Conservation (phyloP, 139 green algal species). For the Micractinium conductrix region DNA sequence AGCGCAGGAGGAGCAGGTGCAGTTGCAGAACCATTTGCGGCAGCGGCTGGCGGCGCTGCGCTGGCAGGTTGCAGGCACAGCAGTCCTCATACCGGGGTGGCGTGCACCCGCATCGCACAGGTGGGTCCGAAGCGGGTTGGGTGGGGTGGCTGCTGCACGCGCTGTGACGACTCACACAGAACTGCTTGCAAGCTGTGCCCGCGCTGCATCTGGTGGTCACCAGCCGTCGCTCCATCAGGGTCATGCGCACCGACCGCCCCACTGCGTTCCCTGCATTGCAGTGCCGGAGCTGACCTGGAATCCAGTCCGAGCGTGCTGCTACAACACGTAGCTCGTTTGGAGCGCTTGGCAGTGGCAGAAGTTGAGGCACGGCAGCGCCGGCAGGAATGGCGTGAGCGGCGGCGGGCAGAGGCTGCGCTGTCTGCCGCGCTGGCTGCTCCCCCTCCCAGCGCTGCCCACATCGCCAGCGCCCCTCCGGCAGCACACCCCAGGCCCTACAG, state of each 20-base stretch:
- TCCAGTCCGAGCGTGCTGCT: background rate
- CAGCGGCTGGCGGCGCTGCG: conserved; percentile 20
- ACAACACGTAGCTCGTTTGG: too few relatives aligned
- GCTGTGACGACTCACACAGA: background rate
- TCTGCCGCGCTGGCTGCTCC: background rate
- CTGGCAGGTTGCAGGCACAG: conserved; percentile 5
- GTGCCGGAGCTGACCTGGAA: background rate
- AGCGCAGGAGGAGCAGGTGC: background rate
- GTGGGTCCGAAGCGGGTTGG: background rate
- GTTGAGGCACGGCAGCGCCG: background rate
- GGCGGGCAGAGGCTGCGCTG: background rate
- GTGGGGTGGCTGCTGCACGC: background rate
- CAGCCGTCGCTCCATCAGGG: too few relatives aligned
- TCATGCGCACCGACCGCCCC: too few relatives aligned
- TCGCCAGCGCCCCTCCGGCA: background rate
- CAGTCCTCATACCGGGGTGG: background rate
- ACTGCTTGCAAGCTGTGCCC: background rate
- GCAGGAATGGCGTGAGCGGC: background rate
- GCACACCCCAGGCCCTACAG: background rate
- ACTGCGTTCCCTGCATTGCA: background rate
- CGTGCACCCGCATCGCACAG: background rate
- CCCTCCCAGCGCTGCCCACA: background rate
- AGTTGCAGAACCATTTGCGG: background rate
- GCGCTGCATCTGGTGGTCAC: background rate
- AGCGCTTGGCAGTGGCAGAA: background rate